These are phyloP conservation scores for Fusarium pseudonygamai DNA, from an alignment of 2,329 filamentous ascomycete genomes.

Conservation along the genomic window DNA sequence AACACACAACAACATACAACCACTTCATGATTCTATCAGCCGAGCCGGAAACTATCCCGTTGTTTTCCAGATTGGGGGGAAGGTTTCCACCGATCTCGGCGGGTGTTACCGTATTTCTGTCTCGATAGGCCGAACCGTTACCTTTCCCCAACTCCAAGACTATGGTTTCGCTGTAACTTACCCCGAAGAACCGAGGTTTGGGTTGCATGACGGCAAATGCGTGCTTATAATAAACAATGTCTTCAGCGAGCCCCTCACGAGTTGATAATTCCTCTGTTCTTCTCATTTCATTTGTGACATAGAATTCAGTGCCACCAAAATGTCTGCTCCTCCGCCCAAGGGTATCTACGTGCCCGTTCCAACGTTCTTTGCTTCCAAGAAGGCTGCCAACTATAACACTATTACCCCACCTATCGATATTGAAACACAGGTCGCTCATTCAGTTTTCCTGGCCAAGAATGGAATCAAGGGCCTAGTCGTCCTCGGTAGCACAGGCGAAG, in stretches of 20 bases:
- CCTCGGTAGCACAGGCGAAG: constrained; percentile 72
- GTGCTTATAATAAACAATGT: constrained; percentile 35
- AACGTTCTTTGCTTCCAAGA: constrained; percentile 67
- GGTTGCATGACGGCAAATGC: constrained; percentile 1
- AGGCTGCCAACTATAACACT: constrained; percentile 53
- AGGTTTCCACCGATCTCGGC: constrained; percentile 15
- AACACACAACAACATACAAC: not conserved
- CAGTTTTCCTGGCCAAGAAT: constrained; percentile 66
- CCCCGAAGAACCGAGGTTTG: constrained; percentile 38
- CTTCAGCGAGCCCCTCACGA: constrained; percentile 24
- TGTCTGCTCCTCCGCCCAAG: constrained; percentile 55
- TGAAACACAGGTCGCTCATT: constrained; percentile 66
- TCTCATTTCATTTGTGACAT: not conserved
- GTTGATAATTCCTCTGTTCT: not conserved
- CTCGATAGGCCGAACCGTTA: constrained; percentile 16
- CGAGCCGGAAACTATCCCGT: not conserved
- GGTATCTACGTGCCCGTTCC: constrained; percentile 70
- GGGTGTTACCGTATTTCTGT: not conserved
- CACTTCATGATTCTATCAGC: not conserved
- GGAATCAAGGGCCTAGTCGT: constrained; percentile 70
- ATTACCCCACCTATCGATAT: constrained; percentile 64
- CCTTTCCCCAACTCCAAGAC: constrained; percentile 20
- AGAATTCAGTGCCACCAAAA: not conserved
- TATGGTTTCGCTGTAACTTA: constrained; percentile 34
- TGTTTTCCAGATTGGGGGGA: not conserved